Percentiles rank a stretch among this genome's conserved stretches.
These are phyloP conservation scores for Chaetomium cochliodes DNA, from an alignment of 495 filamentous ascomycete genomes.

Conservation along the genomic window DNA sequence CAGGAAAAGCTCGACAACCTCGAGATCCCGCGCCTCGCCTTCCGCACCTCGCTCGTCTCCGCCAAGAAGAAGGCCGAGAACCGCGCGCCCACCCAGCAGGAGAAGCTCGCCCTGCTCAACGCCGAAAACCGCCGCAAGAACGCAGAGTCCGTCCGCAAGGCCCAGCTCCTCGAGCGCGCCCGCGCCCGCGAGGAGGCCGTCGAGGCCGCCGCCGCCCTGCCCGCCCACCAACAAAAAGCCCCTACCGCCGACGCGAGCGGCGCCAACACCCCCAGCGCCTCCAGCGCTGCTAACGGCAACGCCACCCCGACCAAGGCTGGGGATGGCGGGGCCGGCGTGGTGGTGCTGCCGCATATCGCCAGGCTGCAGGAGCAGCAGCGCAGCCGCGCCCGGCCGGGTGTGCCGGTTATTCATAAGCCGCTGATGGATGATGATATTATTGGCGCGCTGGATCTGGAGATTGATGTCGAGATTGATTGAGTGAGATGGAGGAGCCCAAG, in stretches of 20 bases:
- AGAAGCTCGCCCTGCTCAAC: constrained; percentile 75
- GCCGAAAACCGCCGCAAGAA: constrained; percentile 75
- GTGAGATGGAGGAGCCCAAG: no score
- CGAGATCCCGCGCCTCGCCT: constrained; percentile 66
- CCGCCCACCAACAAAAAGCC: no score
- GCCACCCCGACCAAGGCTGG: constrained; percentile 40
- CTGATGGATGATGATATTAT: constrained; percentile 85
- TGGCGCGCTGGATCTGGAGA: constrained; percentile 73
- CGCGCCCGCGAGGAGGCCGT: constrained; percentile 60
- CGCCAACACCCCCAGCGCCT: constrained; percentile 42
- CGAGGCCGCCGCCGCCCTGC: no score
- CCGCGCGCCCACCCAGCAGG: constrained; percentile 58
- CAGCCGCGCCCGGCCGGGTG: constrained; percentile 54
- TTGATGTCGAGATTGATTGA: constrained; percentile 67
- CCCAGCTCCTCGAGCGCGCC: constrained; percentile 74
- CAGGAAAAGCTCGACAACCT: constrained; percentile 68
- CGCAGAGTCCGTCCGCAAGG: constrained; percentile 75
- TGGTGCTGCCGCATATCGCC: constrained; percentile 46
- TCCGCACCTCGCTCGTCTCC: constrained; percentile 58
- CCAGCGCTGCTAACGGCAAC: constrained; percentile 25
- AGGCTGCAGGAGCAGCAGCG: constrained; percentile 58
- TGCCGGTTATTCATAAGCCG: constrained; percentile 65
- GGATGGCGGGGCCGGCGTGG: neutral
- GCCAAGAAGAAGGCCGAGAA: constrained; percentile 43
- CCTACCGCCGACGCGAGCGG: constrained; percentile 39